phyloP scores from a whole-genome alignment of 2,329 filamentous ascomycete species.

The Fusarium tricinctum region DNA sequence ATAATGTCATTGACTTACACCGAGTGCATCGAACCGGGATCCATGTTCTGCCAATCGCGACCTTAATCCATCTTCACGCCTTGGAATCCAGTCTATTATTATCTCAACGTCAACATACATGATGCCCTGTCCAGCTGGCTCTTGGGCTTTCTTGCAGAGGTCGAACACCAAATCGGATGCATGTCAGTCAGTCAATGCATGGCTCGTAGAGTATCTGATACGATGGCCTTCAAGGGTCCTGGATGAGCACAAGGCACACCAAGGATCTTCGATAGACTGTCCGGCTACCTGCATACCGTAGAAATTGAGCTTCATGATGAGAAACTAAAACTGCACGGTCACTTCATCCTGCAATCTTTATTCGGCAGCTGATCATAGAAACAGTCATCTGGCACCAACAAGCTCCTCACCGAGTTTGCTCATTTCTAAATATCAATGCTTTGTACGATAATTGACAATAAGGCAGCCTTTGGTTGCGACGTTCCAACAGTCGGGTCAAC shows the following conservation, averaged over 20 bases:
- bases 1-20: slow-evolving; percentile 26
- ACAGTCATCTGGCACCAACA: neutral
- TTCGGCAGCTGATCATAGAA: slow-evolving; percentile 5
- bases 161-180: neutral
- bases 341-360: slow-evolving; percentile 26
- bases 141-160: neutral
- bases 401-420: neutral
- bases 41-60: slow-evolving; percentile 18
- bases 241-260: slow-evolving; percentile 13
- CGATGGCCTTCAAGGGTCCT: slow-evolving; percentile 1
- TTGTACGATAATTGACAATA: neutral
- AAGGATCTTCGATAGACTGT: slow-evolving; percentile 28
- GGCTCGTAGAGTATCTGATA: slow-evolving; percentile 20
- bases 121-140: neutral
- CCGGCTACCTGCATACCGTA: slow-evolving; percentile 34
- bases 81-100: slow-evolving; percentile 18
- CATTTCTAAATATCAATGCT: neutral
- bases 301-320: slow-evolving; percentile 7
- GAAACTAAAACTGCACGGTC: slow-evolving; percentile 13
- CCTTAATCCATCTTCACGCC: slow-evolving; percentile 11
- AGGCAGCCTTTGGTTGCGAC: slow-evolving; percentile 9
- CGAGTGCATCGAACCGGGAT: slow-evolving; percentile 18
- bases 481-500: slow-evolving; percentile 18
- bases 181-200: neutral
- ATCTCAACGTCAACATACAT: slow-evolving; percentile 10